Conservation (phyloP, 768 basidiomycete species). For the Favolaschia claudopus region DNA sequence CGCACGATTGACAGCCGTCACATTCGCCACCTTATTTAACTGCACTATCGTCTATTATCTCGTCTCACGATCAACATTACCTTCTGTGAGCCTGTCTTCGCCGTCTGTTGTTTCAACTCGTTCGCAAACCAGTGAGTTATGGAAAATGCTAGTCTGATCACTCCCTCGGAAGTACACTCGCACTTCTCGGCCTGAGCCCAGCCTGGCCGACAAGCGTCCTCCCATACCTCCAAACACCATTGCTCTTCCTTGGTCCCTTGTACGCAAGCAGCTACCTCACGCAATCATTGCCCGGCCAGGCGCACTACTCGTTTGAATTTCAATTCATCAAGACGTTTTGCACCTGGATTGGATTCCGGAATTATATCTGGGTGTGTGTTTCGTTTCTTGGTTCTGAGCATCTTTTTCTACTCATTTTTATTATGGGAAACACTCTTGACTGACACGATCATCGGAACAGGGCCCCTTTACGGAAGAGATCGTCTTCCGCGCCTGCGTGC, state of each 20-base stretch:
- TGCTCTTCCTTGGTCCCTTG: slow-evolving; percentile 82
- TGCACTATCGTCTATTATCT: slow-evolving; percentile 51
- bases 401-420: too few species aligned
- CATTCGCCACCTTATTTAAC: slow-evolving; percentile 65
- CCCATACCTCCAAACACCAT: slow-evolving; percentile 72
- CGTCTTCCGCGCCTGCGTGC: slow-evolving; percentile 87
- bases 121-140: too few species aligned
- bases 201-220: slow-evolving; percentile 31
- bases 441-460: slow-evolving; percentile 50
- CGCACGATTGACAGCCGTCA: slow-evolving; percentile 77
- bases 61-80: background rate
- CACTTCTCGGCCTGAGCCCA: slow-evolving; percentile 1
- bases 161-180: background rate
- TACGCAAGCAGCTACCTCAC: slow-evolving; percentile 61
- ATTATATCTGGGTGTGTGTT: slow-evolving; percentile 61
- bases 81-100: background rate
- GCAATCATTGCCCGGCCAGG: slow-evolving; percentile 62
- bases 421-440: slow-evolving; percentile 12
- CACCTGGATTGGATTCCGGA: slow-evolving; percentile 70
- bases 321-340: slow-evolving; percentile 50
- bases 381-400: background rate
- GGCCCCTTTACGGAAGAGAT: slow-evolving; percentile 93
- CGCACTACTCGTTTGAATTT: slow-evolving; percentile 50
- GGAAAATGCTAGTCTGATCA: background rate
- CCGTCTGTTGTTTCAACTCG: too few species aligned